Conservation (phyloP, 805 yeast genomes). For the Candida caryicola region DNA sequence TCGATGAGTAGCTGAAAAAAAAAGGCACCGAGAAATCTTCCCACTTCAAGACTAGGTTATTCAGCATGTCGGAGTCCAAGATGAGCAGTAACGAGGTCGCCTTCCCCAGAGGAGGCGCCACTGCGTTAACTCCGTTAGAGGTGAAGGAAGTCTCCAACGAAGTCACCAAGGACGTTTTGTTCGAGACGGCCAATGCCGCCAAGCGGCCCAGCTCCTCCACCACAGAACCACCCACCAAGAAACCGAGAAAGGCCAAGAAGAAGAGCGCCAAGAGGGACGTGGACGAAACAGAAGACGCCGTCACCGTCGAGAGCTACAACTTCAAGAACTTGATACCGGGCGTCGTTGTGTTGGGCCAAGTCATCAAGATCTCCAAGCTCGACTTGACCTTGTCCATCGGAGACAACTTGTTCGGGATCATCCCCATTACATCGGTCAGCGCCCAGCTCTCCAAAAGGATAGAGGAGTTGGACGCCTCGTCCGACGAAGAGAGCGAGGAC, state of each 20-base stretch:
- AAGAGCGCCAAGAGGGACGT: constrained; percentile 14
- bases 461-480: constrained; percentile 47
- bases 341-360: constrained; percentile 72
- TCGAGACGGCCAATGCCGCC: constrained; percentile 49
- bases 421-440: constrained; percentile 72
- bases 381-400: constrained; percentile 74
- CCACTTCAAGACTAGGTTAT: not conserved
- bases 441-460: constrained; percentile 55
- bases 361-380: constrained; percentile 54
- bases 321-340: constrained; percentile 70
- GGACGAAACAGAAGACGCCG: constrained; percentile 27
- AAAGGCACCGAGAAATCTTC: constrained; percentile 1
- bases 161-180: constrained; percentile 83
- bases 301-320: constrained; percentile 59
- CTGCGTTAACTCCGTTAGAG: constrained; percentile 84
- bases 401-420: constrained; percentile 75
- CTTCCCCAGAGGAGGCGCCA: constrained; percentile 95
- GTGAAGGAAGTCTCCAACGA: constrained; percentile 90
- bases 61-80: constrained; percentile 21
- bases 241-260: constrained; percentile 20
- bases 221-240: constrained; percentile 24
- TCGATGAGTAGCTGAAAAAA: constrained; percentile 9
- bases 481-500: constrained; percentile 43
- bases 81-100: constrained; percentile 49
- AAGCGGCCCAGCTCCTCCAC: constrained; percentile 29